Evolutionary conservation across 1,284 basidiomycete species (phyloP), one percentile per base, ranked within the genome.

Genomic region (Ustilago trichophora): DNA sequence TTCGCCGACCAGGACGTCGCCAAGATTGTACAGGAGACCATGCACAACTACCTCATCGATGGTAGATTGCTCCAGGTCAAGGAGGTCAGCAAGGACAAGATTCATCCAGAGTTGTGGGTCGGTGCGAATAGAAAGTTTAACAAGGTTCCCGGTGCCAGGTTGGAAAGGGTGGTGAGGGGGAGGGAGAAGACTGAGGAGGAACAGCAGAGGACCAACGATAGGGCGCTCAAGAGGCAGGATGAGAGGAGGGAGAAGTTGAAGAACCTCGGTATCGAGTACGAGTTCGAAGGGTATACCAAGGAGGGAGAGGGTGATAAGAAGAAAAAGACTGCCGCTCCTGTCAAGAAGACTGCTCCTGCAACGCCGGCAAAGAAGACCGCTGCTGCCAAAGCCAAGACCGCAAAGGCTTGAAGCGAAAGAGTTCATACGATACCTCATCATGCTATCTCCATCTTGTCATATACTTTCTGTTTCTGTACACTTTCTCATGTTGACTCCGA

Each of bases 31-130:
- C 90, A 91, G 6, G 96, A 98, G 78, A 98, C 96, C 38, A 98
- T 98, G 95, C 88, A 99, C 86, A 98, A 98, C 84, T 99, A 98
- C 83, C 87, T 99, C 25, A 85, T 99, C 70, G 88, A 91, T 85
- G 94, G 94, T 4, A 92, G 96, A 77, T 89, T 99, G 67, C 85
- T 99, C 42, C 88, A 88, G 59, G 97, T 95, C 84, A 60, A 67
- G 15, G 89, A 90, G 76, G 83, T 85, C 35, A 90, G 93, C 18
- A 88, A 88, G 71, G 92, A 94, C 26, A 84, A 95, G 69, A 87
- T 98, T 0, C 94, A 98, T 82, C 90, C 93, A 6, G 88, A 93
- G 77, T 83, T 98, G 4, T 99, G 96, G 96, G 85, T 95, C 13
- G 95, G 96, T n/a, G 92, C 94, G 19, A 95, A 97, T 83, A 87